phyloP scores from a whole-genome alignment of 2,329 filamentous ascomycete genomes.

The Scopulariopsis brevicaulis region DNA sequence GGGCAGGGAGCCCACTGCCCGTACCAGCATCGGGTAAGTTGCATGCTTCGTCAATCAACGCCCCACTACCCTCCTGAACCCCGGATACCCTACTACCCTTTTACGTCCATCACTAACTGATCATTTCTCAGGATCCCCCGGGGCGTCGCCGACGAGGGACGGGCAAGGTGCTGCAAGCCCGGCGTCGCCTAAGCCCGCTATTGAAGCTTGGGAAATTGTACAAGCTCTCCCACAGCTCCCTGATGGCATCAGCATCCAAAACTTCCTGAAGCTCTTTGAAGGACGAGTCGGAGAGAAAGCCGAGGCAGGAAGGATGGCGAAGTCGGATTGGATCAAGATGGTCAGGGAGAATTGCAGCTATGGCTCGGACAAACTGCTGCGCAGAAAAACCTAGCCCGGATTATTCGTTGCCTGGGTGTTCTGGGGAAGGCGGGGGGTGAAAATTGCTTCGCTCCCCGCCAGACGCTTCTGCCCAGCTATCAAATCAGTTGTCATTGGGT shows the following conservation, averaged over 20 bases:
- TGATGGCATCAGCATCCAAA: conserved; percentile 41
- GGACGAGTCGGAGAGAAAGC: conserved; percentile 33
- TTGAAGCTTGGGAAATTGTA: conserved; percentile 41
- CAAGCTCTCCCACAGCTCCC: conserved; percentile 36
- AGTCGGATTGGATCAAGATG: conserved; percentile 44
- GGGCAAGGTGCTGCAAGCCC: conserved; percentile 1
- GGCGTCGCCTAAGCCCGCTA: conserved; percentile 11
- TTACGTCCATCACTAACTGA: conserved; percentile 1
- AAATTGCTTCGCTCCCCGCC: neutral
- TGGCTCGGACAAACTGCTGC: conserved; percentile 40
- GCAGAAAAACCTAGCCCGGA: conserved; percentile 23
- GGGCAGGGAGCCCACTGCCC: conserved; percentile 48
- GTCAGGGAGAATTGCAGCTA: conserved; percentile 45
- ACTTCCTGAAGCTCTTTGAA: conserved; percentile 42
- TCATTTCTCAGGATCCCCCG: conserved; percentile 5
- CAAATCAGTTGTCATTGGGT: neutral
- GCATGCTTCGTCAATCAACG: neutral
- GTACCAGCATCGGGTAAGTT: conserved; percentile 22
- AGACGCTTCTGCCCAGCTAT: neutral
- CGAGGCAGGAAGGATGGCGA: conserved; percentile 36
- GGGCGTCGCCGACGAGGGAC: conserved; percentile 3
- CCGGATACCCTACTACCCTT: neutral
- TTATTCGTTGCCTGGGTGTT: neutral
- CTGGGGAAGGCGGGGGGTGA: neutral
- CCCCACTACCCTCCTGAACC: conserved; percentile 10